These are phyloP conservation scores for Amesomyces nigricolor DNA, from an alignment of 2,329 filamentous ascomycete species.

Conservation along the genomic window DNA sequence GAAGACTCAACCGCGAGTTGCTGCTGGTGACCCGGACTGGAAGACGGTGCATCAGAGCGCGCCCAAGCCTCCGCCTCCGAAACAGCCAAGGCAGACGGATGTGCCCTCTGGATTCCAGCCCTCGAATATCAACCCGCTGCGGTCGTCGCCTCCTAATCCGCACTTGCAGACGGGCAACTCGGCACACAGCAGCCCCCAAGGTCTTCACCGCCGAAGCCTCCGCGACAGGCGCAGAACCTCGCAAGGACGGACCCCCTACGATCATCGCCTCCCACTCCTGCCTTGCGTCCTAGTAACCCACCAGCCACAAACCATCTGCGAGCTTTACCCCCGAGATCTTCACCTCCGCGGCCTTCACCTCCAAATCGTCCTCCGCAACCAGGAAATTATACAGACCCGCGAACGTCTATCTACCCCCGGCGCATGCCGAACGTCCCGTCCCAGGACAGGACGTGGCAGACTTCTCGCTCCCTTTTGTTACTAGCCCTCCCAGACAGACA, in stretches of 20 bases:
- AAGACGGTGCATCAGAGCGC: background rate
- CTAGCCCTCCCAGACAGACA: background rate
- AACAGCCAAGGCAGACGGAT: background rate
- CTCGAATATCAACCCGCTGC: background rate
- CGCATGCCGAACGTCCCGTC: background rate
- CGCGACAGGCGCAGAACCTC: background rate
- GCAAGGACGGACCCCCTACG: background rate
- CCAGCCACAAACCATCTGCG: background rate
- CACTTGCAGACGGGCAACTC: background rate
- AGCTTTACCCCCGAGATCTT: background rate
- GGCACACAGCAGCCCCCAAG: background rate
- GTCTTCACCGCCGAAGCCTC: constrained; percentile 2
- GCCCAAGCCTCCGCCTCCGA: background rate
- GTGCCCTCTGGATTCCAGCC: background rate
- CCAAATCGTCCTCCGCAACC: background rate
- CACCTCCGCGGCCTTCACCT: constrained; percentile 1
- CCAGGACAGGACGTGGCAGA: constrained; percentile 3
- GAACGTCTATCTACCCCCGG: constrained; percentile 1
- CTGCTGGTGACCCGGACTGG: background rate
- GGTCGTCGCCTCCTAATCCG: background rate
- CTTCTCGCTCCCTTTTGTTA: background rate
- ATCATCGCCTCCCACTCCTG: background rate
- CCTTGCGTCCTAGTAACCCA: background rate
- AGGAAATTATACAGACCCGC: background rate
- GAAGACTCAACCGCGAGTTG: background rate